Evolutionary conservation across 192 early-diverging fungal species (phyloP).

Genomic region (Neocallimastix lanati): DNA sequence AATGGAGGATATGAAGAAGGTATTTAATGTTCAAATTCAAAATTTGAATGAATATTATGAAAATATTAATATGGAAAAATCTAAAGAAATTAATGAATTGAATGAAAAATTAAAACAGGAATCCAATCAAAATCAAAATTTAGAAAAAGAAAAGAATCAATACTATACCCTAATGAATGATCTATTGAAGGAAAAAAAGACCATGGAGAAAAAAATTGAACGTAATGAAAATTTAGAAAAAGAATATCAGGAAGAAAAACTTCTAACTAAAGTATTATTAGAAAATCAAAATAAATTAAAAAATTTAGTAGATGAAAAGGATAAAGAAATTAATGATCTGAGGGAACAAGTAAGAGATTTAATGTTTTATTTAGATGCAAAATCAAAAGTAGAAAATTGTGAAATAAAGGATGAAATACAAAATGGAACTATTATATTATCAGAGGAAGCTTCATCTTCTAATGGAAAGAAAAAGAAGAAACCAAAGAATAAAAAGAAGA

Average conservation of each 20-base stretch:
- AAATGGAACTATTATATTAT: background rate
- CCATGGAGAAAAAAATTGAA: constrained; percentile 33
- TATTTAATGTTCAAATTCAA: background rate
- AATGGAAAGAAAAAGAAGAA: background rate
- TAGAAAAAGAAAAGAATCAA: background rate
- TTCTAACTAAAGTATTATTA: constrained; percentile 29
- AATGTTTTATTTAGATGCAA: constrained; percentile 69
- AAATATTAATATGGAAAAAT: background rate
- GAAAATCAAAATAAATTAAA: constrained; percentile 48
- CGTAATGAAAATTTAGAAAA: constrained; percentile 25
- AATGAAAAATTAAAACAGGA: background rate
- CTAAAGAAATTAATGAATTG: background rate
- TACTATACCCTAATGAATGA: background rate
- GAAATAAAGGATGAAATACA: background rate
- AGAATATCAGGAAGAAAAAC: constrained; percentile 51
- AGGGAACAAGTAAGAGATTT: constrained; percentile 80
- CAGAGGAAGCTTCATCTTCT: background rate
- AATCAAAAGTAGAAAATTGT: constrained; percentile 30
- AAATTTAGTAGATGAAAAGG: constrained; percentile 28
- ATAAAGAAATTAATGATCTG: constrained; percentile 41
- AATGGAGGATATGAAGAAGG: background rate
- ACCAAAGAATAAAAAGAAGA: background rate
- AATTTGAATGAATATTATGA: background rate
- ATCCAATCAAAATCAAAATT: background rate
- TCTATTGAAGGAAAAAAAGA: constrained; percentile 20